phyloP scores from a whole-genome alignment of 1,139 yeast species.

The Geotrichum restrictum region DNA sequence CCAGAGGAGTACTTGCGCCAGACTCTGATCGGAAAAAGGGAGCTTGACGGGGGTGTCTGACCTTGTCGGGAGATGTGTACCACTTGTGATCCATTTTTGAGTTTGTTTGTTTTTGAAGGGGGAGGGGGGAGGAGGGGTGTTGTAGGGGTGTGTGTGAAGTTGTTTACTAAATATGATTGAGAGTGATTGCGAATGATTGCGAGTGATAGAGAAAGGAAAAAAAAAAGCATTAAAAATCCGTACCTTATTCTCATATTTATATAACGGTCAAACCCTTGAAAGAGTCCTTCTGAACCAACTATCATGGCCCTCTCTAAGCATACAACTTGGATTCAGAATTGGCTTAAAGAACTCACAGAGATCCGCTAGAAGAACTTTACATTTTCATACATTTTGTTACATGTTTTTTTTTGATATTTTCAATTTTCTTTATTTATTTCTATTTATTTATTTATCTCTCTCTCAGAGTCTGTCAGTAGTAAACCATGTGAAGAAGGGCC shows the following conservation, averaged over 20 bases:
- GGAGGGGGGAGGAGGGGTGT: not conserved
- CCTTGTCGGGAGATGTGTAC: slow-evolving; percentile 14
- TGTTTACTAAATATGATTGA: slow-evolving; percentile 4
- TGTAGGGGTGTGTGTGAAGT: not conserved
- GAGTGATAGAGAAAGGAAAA: not conserved
- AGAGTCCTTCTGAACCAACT: too few relatives aligned
- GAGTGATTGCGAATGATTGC: not conserved
- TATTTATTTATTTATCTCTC: too few relatives aligned
- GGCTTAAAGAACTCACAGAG: too few relatives aligned
- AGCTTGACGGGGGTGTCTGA: slow-evolving; percentile 2
- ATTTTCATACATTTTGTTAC: slow-evolving; percentile 4
- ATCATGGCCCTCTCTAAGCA: too few relatives aligned
- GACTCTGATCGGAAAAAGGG: slow-evolving; percentile 29
- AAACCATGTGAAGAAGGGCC: too few relatives aligned
- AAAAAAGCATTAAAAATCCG: not conserved
- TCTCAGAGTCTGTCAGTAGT: too few relatives aligned
- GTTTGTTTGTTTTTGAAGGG: not conserved
- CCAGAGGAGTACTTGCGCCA: slow-evolving; percentile 35
- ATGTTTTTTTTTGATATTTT: not conserved
- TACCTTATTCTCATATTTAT: too few relatives aligned
- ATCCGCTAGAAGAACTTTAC: too few relatives aligned
- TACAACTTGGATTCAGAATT: too few relatives aligned
- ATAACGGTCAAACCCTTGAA: too few relatives aligned
- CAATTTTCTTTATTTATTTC: not conserved
- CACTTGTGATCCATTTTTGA: slow-evolving; percentile 7